Evolutionary conservation across 2,329 filamentous ascomycete species (phyloP).

Genomic region (Cercospora sojina): DNA sequence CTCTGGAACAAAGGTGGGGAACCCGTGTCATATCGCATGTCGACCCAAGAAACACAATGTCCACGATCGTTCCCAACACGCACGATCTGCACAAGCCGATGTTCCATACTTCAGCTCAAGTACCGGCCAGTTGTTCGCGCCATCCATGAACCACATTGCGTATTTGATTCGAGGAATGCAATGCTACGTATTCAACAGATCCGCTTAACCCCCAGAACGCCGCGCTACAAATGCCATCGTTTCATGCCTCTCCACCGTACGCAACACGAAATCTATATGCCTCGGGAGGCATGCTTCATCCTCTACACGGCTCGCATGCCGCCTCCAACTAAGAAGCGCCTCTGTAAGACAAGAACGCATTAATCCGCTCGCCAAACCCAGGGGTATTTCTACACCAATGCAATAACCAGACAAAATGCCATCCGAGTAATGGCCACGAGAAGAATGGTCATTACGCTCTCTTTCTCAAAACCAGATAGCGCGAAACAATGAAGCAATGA

Average conservation of each 20-base stretch:
- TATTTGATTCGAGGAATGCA: neutral
- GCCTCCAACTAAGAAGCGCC: neutral
- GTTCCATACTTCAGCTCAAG: neutral
- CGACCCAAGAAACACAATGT: neutral
- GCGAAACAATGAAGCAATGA: neutral
- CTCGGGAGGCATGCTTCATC: conserved; percentile 10
- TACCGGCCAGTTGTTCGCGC: neutral
- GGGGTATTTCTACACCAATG: conserved; percentile 20
- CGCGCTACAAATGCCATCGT: conserved; percentile 20
- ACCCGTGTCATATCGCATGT: neutral
- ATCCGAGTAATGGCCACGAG: conserved; percentile 3
- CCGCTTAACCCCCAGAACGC: conserved; percentile 13
- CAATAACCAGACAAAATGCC: conserved; percentile 13
- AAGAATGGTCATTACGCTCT: conserved; percentile 14
- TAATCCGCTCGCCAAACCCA: conserved; percentile 8
- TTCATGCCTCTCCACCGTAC: conserved; percentile 1
- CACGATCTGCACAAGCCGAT: neutral
- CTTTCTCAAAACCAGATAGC: neutral
- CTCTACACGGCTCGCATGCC: conserved; percentile 14
- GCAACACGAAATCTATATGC: neutral
- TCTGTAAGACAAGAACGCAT: conserved; percentile 3
- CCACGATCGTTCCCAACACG: neutral
- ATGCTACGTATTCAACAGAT: neutral
- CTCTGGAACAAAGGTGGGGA: neutral
- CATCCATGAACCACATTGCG: neutral